These are phyloP conservation scores for Cryptococcus sp. DNA, from an alignment of 1,284 basidiomycete genomes.

Conservation along the genomic window DNA sequence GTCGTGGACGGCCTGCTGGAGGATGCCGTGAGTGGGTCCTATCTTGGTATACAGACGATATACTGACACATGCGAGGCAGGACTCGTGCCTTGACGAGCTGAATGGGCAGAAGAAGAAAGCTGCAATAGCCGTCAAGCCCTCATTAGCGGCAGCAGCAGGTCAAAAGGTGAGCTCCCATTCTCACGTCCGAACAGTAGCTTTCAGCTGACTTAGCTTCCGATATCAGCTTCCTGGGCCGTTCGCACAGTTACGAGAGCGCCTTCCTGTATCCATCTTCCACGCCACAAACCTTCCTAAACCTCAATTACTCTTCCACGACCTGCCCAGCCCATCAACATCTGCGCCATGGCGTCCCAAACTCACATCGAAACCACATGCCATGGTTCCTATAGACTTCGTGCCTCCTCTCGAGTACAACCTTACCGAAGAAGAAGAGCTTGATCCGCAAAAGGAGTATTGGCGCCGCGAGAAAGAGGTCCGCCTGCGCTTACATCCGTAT, in stretches of 20 bases:
- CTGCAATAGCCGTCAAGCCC: constrained; percentile 44
- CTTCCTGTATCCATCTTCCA: constrained; percentile 61
- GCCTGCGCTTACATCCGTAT: constrained; percentile 66
- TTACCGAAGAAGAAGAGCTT: constrained; percentile 20
- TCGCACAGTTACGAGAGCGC: constrained; percentile 14
- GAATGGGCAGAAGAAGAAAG: constrained; percentile 68
- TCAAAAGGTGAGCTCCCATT: constrained; percentile 28
- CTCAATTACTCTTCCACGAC: constrained; percentile 70
- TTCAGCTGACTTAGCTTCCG: background rate
- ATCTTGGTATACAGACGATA: background rate
- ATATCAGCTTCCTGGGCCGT: constrained; percentile 39
- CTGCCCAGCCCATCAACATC: constrained; percentile 62
- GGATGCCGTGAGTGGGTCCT: constrained; percentile 64
- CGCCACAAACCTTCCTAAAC: constrained; percentile 70
- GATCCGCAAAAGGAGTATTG: constrained; percentile 14
- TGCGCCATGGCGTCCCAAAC: constrained; percentile 61
- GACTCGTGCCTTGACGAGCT: constrained; percentile 80
- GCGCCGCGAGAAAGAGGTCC: constrained; percentile 15
- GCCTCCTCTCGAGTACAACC: constrained; percentile 19
- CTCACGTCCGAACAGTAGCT: background rate
- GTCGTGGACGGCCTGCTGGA: constrained; percentile 82
- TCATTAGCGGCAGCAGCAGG: constrained; percentile 27
- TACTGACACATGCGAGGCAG: constrained; percentile 50
- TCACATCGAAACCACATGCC: constrained; percentile 69
- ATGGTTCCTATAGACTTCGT: constrained; percentile 67